Percentiles rank a stretch among this genome's conserved stretches.
Conservation (phyloP, 805 yeast species). For the Metschnikowia koreensis region DNA sequence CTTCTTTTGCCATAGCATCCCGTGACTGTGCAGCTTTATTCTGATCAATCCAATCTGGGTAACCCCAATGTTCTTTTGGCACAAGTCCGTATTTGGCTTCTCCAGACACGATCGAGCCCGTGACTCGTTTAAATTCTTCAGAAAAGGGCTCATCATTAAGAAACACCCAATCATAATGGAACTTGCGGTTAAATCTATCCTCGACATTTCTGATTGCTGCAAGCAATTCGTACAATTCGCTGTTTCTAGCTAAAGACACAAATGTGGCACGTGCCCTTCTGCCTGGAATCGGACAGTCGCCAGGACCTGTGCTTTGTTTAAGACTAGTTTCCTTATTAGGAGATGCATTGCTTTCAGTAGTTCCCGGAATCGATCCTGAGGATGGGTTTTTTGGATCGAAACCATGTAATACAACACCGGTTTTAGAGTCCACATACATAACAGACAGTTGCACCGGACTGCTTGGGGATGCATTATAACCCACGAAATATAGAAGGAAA, state of each 20-base stretch:
- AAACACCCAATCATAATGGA: constrained; percentile 28
- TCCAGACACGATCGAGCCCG: constrained; percentile 21
- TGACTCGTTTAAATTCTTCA: constrained; percentile 20
- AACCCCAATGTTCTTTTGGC: constrained; percentile 23
- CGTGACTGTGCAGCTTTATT: constrained; percentile 29
- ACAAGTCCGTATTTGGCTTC: constrained; percentile 20
- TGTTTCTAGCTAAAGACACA: constrained; percentile 18
- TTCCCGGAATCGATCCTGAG: neutral
- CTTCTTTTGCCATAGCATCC: constrained; percentile 21
- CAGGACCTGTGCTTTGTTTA: constrained; percentile 9
- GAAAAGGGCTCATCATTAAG: constrained; percentile 25
- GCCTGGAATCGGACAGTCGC: constrained; percentile 12
- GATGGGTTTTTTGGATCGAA: constrained; percentile 3
- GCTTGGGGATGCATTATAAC: neutral
- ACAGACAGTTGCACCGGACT: neutral
- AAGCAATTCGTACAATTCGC: constrained; percentile 15
- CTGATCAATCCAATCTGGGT: constrained; percentile 21
- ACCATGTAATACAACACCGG: constrained; percentile 12
- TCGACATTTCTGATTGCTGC: constrained; percentile 24
- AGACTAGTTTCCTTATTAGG: constrained; percentile 7
- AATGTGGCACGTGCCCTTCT: constrained; percentile 16
- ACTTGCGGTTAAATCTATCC: constrained; percentile 21
- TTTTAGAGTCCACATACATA: constrained; percentile 19
- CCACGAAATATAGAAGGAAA: neutral
- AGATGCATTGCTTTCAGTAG: neutral